Percentiles rank a stretch among this genome's conserved stretches.
phyloP scores from a whole-genome alignment of 495 filamentous ascomycete species.

The Gamarada debralockiae region DNA sequence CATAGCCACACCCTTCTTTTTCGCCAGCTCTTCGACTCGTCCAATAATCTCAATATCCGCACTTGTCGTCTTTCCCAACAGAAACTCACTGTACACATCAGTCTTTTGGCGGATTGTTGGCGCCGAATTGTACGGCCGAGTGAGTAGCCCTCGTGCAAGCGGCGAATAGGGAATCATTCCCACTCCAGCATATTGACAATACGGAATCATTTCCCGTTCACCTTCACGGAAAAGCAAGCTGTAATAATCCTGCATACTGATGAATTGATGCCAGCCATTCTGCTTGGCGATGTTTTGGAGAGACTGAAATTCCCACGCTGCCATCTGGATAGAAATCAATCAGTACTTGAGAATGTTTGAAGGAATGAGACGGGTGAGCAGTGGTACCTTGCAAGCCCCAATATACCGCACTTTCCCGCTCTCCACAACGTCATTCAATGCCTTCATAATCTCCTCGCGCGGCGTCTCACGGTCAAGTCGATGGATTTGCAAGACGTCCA shows the following conservation, averaged over 20 bases:
- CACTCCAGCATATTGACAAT: constrained; percentile 55
- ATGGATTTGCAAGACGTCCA: constrained; percentile 64
- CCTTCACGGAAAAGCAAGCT: constrained; percentile 57
- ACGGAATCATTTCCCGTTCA: constrained; percentile 54
- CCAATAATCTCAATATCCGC: constrained; percentile 53
- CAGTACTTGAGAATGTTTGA: background rate
- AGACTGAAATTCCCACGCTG: constrained; percentile 47
- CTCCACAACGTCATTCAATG: constrained; percentile 52
- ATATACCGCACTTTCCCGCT: constrained; percentile 55
- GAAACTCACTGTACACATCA: constrained; percentile 43
- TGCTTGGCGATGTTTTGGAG: constrained; percentile 37
- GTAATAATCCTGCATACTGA: constrained; percentile 55
- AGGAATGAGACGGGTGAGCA: background rate
- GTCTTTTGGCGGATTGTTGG: constrained; percentile 28
- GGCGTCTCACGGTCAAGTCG: constrained; percentile 44
- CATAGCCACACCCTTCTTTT: constrained; percentile 59
- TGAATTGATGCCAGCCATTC: constrained; percentile 54
- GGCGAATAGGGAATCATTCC: constrained; percentile 40
- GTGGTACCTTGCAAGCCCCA: constrained; percentile 31
- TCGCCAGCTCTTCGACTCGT: constrained; percentile 59
- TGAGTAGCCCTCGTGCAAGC: constrained; percentile 50
- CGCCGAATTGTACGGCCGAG: constrained; percentile 37
- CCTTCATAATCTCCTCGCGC: constrained; percentile 55
- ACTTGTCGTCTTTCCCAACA: constrained; percentile 10
- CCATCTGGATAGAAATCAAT: constrained; percentile 44